Percentiles rank a stretch among this genome's conserved stretches.
phyloP scores from a whole-genome alignment of 345 rosid genomes.

The Euphorbia pulcherrima region DNA sequence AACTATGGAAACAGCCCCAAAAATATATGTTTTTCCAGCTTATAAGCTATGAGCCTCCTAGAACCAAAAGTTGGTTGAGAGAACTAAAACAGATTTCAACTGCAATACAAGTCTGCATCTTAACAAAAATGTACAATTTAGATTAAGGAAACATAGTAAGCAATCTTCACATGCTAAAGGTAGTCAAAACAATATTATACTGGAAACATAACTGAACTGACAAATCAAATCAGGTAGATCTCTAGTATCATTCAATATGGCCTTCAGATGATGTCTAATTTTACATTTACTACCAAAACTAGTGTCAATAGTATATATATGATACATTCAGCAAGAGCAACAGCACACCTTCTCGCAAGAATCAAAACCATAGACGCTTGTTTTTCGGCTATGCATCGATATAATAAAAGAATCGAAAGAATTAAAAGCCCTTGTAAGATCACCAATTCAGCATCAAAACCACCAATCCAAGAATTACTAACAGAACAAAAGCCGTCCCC shows the following conservation, averaged over 20 bases:
- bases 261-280: conserved; percentile 16
- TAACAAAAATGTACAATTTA: not conserved
- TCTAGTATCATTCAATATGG: conserved; percentile 10
- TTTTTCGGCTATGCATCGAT: conserved; percentile 11
- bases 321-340: conserved; percentile 5
- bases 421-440: conserved; percentile 17
- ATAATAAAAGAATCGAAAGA: conserved; percentile 36
- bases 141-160: not conserved
- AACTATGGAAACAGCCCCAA: too few relatives aligned
- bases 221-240: not conserved
- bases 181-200: conserved; percentile 8
- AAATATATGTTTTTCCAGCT: too few relatives aligned
- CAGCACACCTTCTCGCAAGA: conserved; percentile 5
- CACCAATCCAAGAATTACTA: conserved; percentile 28
- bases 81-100: too few relatives aligned
- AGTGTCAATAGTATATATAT: not conserved
- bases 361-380: conserved; percentile 6
- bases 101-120: too few relatives aligned
- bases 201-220: conserved; percentile 1
- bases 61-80: too few relatives aligned
- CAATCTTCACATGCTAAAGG: not conserved
- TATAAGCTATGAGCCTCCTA: too few relatives aligned
- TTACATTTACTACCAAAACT: conserved; percentile 15
- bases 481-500: conserved; percentile 19
- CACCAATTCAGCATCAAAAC: conserved; percentile 32